These are phyloP conservation scores for Rhizopus microsporus DNA, from an alignment of 371 early-diverging fungal species.

Conservation along the genomic window DNA sequence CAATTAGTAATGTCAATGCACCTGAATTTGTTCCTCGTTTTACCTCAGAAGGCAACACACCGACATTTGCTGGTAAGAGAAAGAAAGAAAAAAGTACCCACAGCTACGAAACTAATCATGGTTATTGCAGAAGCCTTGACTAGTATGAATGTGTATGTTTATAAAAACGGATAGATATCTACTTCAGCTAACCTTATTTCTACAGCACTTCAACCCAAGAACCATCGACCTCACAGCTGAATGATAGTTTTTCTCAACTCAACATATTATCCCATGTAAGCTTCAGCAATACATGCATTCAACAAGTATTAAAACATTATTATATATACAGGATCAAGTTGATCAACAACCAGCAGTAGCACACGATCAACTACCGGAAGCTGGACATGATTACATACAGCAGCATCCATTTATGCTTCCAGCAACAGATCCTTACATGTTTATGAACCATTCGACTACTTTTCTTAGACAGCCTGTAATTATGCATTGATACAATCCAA, in stretches of 20 bases:
- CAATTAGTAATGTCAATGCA: conserved; percentile 62
- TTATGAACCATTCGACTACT: conserved; percentile 31
- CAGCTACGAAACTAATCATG: no score
- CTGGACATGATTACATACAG: neutral
- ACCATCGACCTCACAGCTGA: neutral
- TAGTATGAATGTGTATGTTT: no score
- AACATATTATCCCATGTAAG: conserved; percentile 30
- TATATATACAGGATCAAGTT: neutral
- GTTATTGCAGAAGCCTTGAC: no score
- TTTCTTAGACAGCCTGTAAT: conserved; percentile 52
- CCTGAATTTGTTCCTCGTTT: conserved; percentile 70
- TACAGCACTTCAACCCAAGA: neutral
- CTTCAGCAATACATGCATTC: neutral
- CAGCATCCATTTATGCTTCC: conserved; percentile 26
- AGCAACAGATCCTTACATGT: conserved; percentile 39
- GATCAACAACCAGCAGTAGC: neutral
- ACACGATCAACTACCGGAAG: no score
- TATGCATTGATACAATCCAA: neutral
- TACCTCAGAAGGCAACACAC: conserved; percentile 5
- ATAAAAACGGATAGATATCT: no score
- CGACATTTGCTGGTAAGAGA: conserved; percentile 1
- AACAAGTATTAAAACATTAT: neutral
- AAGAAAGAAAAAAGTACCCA: neutral
- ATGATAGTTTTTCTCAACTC: conserved; percentile 36
- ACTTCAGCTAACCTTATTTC: no score